Evolutionary conservation across 2,329 filamentous ascomycete species (phyloP).

Genomic region (Ceratocystis huliohia): DNA sequence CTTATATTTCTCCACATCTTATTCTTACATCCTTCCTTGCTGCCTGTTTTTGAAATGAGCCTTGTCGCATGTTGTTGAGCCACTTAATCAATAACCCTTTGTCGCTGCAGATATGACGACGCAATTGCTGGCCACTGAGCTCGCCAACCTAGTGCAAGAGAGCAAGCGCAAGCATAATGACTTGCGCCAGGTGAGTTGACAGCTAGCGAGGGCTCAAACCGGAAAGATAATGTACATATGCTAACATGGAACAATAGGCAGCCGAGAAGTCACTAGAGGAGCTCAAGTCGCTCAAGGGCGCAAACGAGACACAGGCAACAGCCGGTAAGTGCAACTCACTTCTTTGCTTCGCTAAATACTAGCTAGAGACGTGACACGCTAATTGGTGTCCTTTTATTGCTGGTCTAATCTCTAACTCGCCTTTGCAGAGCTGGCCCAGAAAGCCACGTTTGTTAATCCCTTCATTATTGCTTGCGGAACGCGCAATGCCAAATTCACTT

Average conservation of each 20-base stretch:
- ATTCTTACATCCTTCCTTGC: background rate
- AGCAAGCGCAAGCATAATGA: constrained; percentile 91
- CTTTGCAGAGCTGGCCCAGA: constrained; percentile 62
- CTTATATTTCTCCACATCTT: background rate
- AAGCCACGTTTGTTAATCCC: constrained; percentile 74
- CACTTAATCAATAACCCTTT: constrained; percentile 3
- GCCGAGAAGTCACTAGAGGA: constrained; percentile 90
- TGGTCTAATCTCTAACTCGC: background rate
- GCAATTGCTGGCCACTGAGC: constrained; percentile 76
- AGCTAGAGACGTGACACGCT: background rate
- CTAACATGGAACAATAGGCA: constrained; percentile 40
- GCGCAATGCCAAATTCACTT: constrained; percentile 79
- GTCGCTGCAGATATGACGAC: constrained; percentile 54
- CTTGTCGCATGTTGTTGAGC: constrained; percentile 12
- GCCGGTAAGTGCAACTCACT: constrained; percentile 40
- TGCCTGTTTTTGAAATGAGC: background rate
- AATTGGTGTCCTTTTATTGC: background rate
- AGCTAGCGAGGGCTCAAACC: constrained; percentile 17
- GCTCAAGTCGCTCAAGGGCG: constrained; percentile 60
- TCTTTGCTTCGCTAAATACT: background rate
- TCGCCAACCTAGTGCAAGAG: constrained; percentile 84
- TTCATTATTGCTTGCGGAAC: constrained; percentile 89
- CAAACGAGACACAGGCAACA: constrained; percentile 63
- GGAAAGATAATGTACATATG: background rate
- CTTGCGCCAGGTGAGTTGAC: constrained; percentile 55